Conservation (phyloP, 208 protist genomes). For the Leishmania tropica region DNA sequence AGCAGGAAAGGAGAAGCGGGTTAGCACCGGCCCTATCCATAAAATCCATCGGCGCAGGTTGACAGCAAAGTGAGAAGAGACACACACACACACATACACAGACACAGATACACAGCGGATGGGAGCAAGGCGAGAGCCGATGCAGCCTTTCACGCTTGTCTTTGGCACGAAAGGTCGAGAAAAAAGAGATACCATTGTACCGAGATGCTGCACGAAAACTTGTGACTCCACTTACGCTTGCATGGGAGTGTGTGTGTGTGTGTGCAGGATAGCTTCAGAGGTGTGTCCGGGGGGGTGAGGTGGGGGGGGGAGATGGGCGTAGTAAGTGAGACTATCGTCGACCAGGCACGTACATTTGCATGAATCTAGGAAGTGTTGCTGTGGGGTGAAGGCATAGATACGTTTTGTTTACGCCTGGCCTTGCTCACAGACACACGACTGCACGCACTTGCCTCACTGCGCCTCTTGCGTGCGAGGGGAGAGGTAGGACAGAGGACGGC, state of each 20-base stretch:
- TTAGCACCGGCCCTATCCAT: not conserved
- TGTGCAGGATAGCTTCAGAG: not conserved
- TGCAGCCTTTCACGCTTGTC: not conserved
- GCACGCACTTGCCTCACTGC: not conserved
- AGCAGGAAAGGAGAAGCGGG: not conserved
- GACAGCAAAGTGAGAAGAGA: not conserved
- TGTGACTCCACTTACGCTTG: not conserved
- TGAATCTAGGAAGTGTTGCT: not conserved
- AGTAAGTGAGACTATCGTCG: not conserved
- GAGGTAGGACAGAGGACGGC: not conserved
- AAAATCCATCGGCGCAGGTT: not conserved
- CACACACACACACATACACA: not conserved
- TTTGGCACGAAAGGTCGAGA: not conserved
- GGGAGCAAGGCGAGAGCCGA: not conserved
- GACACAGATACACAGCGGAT: not conserved
- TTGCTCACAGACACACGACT: not conserved
- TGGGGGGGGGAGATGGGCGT: not conserved
- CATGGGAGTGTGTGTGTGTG: not conserved
- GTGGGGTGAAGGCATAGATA: not conserved
- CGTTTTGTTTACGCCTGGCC: not conserved
- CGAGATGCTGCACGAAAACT: not conserved
- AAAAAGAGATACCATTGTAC: not conserved
- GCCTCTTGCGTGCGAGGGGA: not conserved
- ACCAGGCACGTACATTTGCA: not conserved
- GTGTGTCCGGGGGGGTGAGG: not conserved